These are phyloP conservation scores for Cladosporium sphaerospermum DNA, from an alignment of 2,329 filamentous ascomycete genomes.

Conservation along the genomic window DNA sequence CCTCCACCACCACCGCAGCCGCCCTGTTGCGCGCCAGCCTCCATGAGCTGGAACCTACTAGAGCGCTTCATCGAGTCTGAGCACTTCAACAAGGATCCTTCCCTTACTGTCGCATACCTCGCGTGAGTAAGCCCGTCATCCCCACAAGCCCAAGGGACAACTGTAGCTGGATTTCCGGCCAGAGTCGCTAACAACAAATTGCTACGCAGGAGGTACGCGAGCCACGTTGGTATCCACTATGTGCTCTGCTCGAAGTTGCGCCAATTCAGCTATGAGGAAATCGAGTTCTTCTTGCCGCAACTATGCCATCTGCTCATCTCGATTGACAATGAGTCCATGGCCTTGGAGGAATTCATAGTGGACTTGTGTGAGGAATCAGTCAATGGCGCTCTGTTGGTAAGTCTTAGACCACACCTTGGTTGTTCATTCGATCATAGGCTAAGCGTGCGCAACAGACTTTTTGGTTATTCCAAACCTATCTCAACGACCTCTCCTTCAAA, in stretches of 20 bases:
- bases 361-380: constrained; percentile 84
- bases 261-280: constrained; percentile 83
- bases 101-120: constrained; percentile 81
- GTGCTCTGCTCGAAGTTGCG: constrained; percentile 83
- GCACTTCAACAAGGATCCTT: constrained; percentile 87
- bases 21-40: constrained; percentile 12
- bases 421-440: constrained; percentile 1
- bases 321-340: constrained; percentile 87
- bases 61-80: constrained; percentile 89
- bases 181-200: not conserved
- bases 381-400: constrained; percentile 72
- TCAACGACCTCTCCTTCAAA: constrained; percentile 70
- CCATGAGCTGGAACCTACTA: constrained; percentile 70
- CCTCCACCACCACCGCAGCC: not conserved
- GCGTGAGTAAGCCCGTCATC: constrained; percentile 54
- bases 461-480: constrained; percentile 84
- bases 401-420: not conserved
- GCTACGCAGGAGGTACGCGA: constrained; percentile 66
- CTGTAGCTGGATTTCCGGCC: not conserved
- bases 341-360: constrained; percentile 78
- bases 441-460: constrained; percentile 57
- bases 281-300: constrained; percentile 83
- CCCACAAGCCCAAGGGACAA: not conserved
- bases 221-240: constrained; percentile 86
- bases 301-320: constrained; percentile 83